Evolutionary conservation across 345 rosid genomes (phyloP), one percentile per base, ranked within the genome.

Genomic region (Anacardium occidentale): DNA sequence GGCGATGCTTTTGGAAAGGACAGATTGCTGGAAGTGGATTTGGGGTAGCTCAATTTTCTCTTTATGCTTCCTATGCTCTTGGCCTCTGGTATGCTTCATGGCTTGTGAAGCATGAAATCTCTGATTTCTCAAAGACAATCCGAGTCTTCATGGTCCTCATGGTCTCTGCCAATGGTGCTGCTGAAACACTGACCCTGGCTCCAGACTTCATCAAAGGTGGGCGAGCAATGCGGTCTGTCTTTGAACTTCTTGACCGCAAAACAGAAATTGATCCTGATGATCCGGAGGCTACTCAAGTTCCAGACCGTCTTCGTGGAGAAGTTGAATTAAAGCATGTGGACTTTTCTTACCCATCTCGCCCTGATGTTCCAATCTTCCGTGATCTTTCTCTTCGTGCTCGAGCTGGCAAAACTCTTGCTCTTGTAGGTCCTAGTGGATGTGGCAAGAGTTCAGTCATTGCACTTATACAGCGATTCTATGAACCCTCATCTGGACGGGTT

Each of bases 81-180:
- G 98, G 99, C n/a, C 88, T 95, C 64, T 95, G 99, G 99, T 95
- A 95, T 66, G 98, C 98, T 25, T 92, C 99, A 11, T 95, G 98
- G 99, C 99, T 95, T 44, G 99, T 95, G 84, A 95, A 92, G 86
- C 98, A 95, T 53, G 99, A 91, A 34, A 91, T 92, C 81, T 95
- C 99, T 2, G 98, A 95, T 82, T 95, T 95, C 84, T 95, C 99
- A 0, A 95, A 92, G 80, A 92, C 99, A 58, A 95, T 95, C 54
- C 80, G 97, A 45, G 99, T 95, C 44, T 95, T 95, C 83, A 91
- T 95, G 97, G 98, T 95, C 68, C 97, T 92, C 68, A 95, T 95
- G 99, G 99, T 95, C 74, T 95, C 98, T 0, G 98, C 99, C 74
- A 95, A 95, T 42, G 98, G 99, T 52, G 97, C 99, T 26, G 99